Conservation (phyloP, 2,329 filamentous ascomycete genomes). For the Colletotrichum spinosum region DNA sequence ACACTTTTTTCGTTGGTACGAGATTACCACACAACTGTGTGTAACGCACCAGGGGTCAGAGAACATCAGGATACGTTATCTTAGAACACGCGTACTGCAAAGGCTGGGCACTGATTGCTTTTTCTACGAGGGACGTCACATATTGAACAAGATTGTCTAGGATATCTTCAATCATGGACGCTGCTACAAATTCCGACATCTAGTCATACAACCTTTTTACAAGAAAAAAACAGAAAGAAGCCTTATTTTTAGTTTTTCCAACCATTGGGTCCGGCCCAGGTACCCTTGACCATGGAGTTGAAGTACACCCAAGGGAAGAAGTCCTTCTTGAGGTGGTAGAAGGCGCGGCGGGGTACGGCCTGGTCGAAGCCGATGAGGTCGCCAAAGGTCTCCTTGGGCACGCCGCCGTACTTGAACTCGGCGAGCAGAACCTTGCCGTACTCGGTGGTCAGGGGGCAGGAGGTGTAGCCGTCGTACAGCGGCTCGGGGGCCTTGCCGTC, state of each 20-base stretch:
- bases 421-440: slow-evolving; percentile 73
- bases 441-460: slow-evolving; percentile 65
- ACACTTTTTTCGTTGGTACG: no score
- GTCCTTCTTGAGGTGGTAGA: slow-evolving; percentile 74
- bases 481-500: slow-evolving; percentile 58
- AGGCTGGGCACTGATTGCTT: no score
- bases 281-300: slow-evolving; percentile 70
- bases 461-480: slow-evolving; percentile 66
- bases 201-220: background rate
- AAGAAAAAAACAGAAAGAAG: background rate
- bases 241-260: slow-evolving; percentile 45
- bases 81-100: no score
- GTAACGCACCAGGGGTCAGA: no score
- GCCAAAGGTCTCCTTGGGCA: slow-evolving; percentile 72
- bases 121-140: no score
- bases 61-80: no score
- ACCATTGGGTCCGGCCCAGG: slow-evolving; percentile 71
- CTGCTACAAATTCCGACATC: no score
- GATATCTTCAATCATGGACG: no score
- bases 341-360: slow-evolving; percentile 63
- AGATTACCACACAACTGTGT: no score
- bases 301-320: slow-evolving; percentile 77
- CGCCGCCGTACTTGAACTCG: slow-evolving; percentile 74
- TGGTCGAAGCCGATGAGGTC: slow-evolving; percentile 68
- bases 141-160: no score